Evolutionary conservation across 257 asterid species (phyloP), one percentile per base, ranked within the genome.

Genomic region (Scutellaria baicalensis): DNA sequence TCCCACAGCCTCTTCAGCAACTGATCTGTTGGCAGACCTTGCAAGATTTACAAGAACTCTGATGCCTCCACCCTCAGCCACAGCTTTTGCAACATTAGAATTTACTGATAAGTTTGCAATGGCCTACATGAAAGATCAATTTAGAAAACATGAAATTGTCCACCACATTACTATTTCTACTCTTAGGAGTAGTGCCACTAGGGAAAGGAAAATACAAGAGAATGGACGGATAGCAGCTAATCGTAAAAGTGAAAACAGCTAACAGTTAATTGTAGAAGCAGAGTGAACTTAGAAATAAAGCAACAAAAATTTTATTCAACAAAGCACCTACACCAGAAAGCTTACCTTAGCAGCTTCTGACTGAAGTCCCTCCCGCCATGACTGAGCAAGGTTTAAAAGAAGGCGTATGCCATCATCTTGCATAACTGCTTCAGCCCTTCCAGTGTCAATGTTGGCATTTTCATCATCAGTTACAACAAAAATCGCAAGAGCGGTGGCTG

Each of bases 11-110:
- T 88, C 93, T 88, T 88, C 95, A 5, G 97, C 91, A 44, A 90
- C 95, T 84, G 78, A 71, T 79, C 82, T 90, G 79, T 85, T 92
- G 68, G 77, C 80, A 43, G 98, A 92, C 86, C 79, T 82, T 8
- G 96, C 95, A 75, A 88, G 84, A 69, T 74, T 71, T 56, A 85
- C 85, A 48, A 92, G 87, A 73, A 88, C 69, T 55, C 58, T 23
- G 51, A 90, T 86, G 47, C 98, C 98, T 68, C 97, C 98, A 78
- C 84, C 96, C 47, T 92, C 98, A 0, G 95, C 93, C 83, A 92
- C 96, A 70, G 90, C 82, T 81, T 92, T 90, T 11, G 96, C 98
- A 60, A 88, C 96, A 45, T 86, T 92, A 71, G 88, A 80, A 77
- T 92, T 86, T 73, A 86, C 88, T 3, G 96, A 86, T 65, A 92